Evolutionary conservation across 352 stramenopile species (phyloP).

Genomic region (Phytophthora vignae): DNA sequence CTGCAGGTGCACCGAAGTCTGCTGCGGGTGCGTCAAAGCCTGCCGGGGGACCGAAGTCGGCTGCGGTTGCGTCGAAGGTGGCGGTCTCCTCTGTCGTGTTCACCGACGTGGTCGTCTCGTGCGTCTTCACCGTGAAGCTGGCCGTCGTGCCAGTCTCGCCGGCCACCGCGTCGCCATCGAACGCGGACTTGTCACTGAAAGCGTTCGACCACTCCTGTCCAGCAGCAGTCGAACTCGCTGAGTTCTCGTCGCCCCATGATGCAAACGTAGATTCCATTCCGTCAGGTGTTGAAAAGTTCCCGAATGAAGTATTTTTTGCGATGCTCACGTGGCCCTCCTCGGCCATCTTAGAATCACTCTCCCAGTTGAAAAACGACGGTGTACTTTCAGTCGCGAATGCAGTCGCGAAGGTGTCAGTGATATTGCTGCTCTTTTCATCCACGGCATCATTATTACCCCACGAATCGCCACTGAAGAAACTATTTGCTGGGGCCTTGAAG

Average conservation of each 20-base stretch:
- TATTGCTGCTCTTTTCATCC: not conserved
- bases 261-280: conserved; percentile 1
- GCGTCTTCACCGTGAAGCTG: conserved; percentile 5
- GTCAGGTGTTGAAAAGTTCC: conserved; percentile 6
- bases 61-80: conserved; percentile 1
- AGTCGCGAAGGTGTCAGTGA: not conserved
- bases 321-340: not conserved
- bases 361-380: conserved; percentile 18
- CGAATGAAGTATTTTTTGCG: conserved; percentile 1
- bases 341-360: not conserved
- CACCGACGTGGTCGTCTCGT: not conserved
- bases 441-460: conserved; percentile 4
- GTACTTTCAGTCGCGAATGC: not conserved
- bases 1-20: not conserved
- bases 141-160: not conserved
- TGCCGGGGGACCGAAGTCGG: not conserved
- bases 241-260: not conserved
- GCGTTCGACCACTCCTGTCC: too few relatives aligned
- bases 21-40: not conserved
- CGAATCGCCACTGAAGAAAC: not conserved
- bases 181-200: not conserved
- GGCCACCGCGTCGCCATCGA: not conserved
- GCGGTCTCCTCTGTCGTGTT: conserved; percentile 3
- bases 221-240: too few relatives aligned
- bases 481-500: not conserved